phyloP scores from a whole-genome alignment of 495 filamentous ascomycete genomes.

The Pseudevernia furfuracea region DNA sequence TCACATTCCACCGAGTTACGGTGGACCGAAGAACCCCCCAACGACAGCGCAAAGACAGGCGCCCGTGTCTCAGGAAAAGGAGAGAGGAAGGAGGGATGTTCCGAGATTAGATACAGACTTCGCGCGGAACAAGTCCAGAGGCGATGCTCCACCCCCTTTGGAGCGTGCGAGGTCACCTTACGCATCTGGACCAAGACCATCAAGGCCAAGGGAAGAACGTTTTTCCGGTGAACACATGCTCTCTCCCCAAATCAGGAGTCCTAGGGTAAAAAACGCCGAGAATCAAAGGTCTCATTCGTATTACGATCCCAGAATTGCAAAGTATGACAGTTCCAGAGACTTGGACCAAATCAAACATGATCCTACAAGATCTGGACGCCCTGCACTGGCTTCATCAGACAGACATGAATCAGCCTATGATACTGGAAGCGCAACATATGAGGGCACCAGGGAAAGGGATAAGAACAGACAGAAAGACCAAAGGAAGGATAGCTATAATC shows the following conservation, averaged over 20 bases:
- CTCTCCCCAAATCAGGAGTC: conserved; percentile 24
- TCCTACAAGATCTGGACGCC: background rate
- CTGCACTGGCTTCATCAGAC: conserved; percentile 8
- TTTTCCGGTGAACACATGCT: conserved; percentile 23
- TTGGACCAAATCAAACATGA: conserved; percentile 8
- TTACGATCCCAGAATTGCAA: conserved; percentile 3
- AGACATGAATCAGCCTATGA: conserved; percentile 10
- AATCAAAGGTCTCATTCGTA: conserved; percentile 5
- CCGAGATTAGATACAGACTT: conserved; percentile 20
- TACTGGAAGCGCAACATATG: background rate
- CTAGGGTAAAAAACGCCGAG: conserved; percentile 12
- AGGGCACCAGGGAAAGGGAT: background rate
- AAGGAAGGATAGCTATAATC: conserved; percentile 3
- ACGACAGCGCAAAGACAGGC: background rate
- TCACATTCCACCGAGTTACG: conserved; percentile 13
- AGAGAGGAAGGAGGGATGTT: conserved; percentile 6
- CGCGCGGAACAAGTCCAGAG: conserved; percentile 14
- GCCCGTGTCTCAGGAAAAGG: background rate
- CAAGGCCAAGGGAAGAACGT: conserved; percentile 8
- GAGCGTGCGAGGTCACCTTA: conserved; percentile 23
- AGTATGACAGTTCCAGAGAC: background rate
- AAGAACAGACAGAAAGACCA: background rate
- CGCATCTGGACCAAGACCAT: conserved; percentile 16
- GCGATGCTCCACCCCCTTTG: conserved; percentile 12
- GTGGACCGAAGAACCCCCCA: conserved; percentile 10